A percentile compares a stretch with the other conserved stretches of the same genome.
These are phyloP conservation scores for Thalassiosira pacifica DNA, from an alignment of 352 stramenopile genomes.

Conservation along the genomic window DNA sequence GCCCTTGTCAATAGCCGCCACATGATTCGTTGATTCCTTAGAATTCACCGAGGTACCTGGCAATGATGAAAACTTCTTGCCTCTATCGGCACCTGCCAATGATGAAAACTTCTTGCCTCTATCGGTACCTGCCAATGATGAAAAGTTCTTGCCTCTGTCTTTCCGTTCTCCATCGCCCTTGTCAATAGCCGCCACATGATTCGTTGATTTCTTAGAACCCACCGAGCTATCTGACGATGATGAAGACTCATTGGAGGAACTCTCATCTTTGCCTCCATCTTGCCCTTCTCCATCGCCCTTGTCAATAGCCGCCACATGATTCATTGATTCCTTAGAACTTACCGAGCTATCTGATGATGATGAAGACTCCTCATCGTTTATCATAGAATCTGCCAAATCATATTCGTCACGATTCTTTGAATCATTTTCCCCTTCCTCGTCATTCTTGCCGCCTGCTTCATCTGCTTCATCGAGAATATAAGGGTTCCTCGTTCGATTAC, in stretches of 20 bases:
- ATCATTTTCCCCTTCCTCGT: constrained; percentile 12
- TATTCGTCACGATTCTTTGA: background rate
- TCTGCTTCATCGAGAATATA: background rate
- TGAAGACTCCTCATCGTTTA: background rate
- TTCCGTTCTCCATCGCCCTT: background rate
- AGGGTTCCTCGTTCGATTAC: too few relatives aligned
- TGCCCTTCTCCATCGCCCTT: background rate
- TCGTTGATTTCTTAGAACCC: background rate
- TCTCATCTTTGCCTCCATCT: background rate
- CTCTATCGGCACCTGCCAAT: too few relatives aligned
- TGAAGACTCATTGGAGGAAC: background rate
- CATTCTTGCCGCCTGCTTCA: background rate
- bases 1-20: background rate
- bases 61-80: too few relatives aligned
- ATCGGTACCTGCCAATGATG: too few relatives aligned
- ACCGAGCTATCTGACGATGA: background rate
- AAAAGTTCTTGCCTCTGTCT: background rate
- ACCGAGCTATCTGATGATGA: too few relatives aligned
- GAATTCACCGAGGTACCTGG: too few relatives aligned
- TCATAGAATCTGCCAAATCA: background rate
- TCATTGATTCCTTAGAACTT: constrained; percentile 23
- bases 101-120: too few relatives aligned
- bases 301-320: background rate
- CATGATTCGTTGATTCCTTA: constrained; percentile 16
- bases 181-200: background rate